Evolutionary conservation across 78 protist genomes (phyloP).

Genomic region (Emiliania huxleyi): DNA sequence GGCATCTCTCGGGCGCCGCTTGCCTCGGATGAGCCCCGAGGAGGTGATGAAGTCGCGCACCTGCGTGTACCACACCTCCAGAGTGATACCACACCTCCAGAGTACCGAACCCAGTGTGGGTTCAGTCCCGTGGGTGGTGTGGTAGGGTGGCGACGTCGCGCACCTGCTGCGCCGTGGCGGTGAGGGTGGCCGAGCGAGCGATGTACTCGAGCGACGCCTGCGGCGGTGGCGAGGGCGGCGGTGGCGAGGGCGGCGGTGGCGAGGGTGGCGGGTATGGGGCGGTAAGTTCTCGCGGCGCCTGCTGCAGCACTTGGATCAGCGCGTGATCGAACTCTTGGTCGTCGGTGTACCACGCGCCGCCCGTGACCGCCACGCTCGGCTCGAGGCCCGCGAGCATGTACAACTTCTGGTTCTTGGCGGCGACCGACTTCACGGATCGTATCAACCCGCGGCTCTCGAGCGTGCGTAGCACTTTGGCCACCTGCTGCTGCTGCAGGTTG

Average conservation of each 20-base stretch:
- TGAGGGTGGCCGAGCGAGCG: neutral
- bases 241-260: too few species aligned
- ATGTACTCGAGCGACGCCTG: neutral
- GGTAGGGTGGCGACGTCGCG: slow-evolving; percentile 21
- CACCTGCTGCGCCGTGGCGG: neutral
- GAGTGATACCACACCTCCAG: too few species aligned
- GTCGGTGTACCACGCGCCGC: slow-evolving; percentile 58
- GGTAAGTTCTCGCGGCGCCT: too few species aligned
- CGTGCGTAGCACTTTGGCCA: slow-evolving; percentile 57
- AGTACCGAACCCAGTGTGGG: too few species aligned
- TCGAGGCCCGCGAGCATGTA: slow-evolving; percentile 69
- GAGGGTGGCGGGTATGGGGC: too few species aligned
- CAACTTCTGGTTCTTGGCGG: slow-evolving; percentile 55
- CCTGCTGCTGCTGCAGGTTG: slow-evolving; percentile 58
- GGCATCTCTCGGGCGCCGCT: slow-evolving; percentile 18
- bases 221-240: neutral
- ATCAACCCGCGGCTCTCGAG: slow-evolving; percentile 62
- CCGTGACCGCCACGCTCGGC: slow-evolving; percentile 59
- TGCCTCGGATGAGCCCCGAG: neutral
- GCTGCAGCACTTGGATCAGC: neutral
- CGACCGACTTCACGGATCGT: slow-evolving; percentile 63
- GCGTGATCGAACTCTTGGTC: neutral
- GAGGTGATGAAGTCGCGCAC: neutral
- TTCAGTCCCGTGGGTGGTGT: too few species aligned
- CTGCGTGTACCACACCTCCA: too few species aligned